Base-by-base conservation (phyloP, 495 filamentous ascomycete species). In the Penicillium argentinense region DNA sequence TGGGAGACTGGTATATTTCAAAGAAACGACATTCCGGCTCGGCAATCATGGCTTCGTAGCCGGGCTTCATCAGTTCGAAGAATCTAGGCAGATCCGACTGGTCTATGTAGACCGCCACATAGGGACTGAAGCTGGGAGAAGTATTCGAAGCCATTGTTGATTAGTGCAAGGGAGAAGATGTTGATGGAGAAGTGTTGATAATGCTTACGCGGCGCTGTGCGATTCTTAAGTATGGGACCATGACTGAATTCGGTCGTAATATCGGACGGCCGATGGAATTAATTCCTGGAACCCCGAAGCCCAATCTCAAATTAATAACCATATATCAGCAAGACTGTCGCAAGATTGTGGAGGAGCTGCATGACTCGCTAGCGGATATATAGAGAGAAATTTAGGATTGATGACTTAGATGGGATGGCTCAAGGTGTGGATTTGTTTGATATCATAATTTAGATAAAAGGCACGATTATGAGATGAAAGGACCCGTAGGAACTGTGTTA, bases 11-110 rank as follows among this genome's bases (percentile, higher is more conserved):
- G 39, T 73, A 77, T 6, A 76, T 49, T 49, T 78, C 73, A 45
- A 77, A 77, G 53, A 76, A 77, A 8, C 63, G 63, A 44, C 68
- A 75, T 23, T 76, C 68, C 1, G 71, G 69, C 53, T 78, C 75
- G 4, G 59, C 64, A 4, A 64, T 54, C 3, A 77, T 69, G 9
- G 56, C 51, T 18, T 73, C 68, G 42, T 73, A 77, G 32, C 66
- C 57, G 3, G 57, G 51, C 23, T 69, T 68, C 14, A 73, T 61
- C 4, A 53, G 60, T 11, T 65, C 61, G 18, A 76, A 53, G 65
- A 74, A 79, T 13, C 51, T 63, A 18, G 60, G 48, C 11, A 71
- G 45, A 57, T 77, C 65, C 12, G 66, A 57, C 5, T 73, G 66
- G 9, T 66, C 60, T 22, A 78, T 62, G 36, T 67, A 54, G 9